Conservation (phyloP, 306 rosid genomes). For the Vachellia collinsii region DNA sequence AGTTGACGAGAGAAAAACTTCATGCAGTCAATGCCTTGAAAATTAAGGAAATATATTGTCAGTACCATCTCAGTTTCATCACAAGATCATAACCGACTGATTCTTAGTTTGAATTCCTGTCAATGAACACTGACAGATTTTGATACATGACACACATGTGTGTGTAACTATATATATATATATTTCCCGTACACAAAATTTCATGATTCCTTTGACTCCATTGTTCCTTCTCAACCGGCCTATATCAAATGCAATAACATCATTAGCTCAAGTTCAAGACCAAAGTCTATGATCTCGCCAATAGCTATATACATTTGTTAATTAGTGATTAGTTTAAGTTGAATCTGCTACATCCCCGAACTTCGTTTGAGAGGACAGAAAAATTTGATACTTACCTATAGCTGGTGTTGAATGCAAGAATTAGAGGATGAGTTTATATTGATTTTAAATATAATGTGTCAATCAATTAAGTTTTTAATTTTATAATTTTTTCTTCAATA, state of each 20-base stretch:
- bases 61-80: conserved; percentile 37
- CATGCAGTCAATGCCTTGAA: conserved; percentile 46
- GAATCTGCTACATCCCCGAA: neutral
- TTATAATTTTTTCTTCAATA: too few species aligned
- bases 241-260: conserved; percentile 19
- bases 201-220: conserved; percentile 38
- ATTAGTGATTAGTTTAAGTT: neutral
- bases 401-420: too few species aligned
- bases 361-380: neutral
- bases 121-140: conserved; percentile 34
- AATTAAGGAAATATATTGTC: conserved; percentile 15
- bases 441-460: too few species aligned
- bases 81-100: conserved; percentile 54
- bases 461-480: too few species aligned
- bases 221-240: conserved; percentile 23
- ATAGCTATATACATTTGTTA: neutral
- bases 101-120: conserved; percentile 42
- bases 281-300: neutral
- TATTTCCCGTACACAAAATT: neutral
- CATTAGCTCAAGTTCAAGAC: neutral
- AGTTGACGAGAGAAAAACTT: neutral
- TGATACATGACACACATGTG: neutral
- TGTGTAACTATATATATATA: too few species aligned
- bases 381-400: neutral
- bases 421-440: too few species aligned